A percentile compares a stretch with the other conserved stretches of the same genome.
These are phyloP conservation scores for Lasiosphaeria ovina DNA, from an alignment of 495 filamentous ascomycete genomes.

Conservation along the genomic window DNA sequence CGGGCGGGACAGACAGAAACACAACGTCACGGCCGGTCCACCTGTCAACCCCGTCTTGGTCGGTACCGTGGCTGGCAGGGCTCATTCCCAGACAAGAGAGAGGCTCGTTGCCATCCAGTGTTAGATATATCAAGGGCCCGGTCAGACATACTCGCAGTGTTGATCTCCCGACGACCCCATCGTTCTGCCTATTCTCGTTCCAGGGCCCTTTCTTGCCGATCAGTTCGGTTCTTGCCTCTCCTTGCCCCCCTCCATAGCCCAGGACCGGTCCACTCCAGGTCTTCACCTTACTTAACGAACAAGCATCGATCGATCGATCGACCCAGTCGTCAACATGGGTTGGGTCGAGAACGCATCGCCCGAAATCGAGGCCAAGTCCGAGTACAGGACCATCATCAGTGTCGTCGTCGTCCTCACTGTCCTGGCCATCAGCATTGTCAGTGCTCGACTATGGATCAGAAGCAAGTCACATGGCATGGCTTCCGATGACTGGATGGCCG, in stretches of 20 bases:
- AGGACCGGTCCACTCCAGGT: too few species aligned
- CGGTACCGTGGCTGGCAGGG: too few species aligned
- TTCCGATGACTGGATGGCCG: constrained; percentile 30
- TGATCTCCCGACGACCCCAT: not conserved
- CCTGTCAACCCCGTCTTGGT: too few species aligned
- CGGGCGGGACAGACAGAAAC: too few species aligned
- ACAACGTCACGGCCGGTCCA: too few species aligned
- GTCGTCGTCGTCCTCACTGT: constrained; percentile 24
- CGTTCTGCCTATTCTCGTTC: not conserved
- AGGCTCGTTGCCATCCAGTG: too few species aligned
- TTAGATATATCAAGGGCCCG: not conserved
- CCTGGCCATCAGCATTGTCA: constrained; percentile 21
- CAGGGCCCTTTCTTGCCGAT: not conserved
- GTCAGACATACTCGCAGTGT: not conserved
- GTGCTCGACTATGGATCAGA: constrained; percentile 25
- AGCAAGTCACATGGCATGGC: constrained; percentile 26
- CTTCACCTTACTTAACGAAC: too few species aligned
- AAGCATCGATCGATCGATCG: too few species aligned
- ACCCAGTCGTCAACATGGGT: constrained; percentile 18
- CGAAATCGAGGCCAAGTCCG: constrained; percentile 27
- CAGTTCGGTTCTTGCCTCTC: not conserved
- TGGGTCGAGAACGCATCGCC: constrained; percentile 30
- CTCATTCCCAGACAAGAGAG: too few species aligned
- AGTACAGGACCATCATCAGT: constrained; percentile 28
- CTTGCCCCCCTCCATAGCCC: not conserved